Base-by-base conservation (phyloP, 2,329 filamentous ascomycete genomes). In the Diaporthe sp. region DNA sequence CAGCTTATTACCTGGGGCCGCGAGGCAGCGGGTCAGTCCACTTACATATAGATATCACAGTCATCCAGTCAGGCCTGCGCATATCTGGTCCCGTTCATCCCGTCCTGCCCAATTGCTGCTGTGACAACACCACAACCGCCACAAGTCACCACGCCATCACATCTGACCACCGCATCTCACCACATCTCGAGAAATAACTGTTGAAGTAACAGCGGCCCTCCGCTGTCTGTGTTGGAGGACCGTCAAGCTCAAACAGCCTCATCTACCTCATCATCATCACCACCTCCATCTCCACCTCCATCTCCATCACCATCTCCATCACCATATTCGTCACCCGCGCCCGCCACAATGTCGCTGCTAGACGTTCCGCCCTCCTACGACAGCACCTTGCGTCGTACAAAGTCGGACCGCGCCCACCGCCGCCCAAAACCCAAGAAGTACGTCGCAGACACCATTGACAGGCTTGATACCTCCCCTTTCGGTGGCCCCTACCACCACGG, bases 401-500 rank as follows among this genome's bases (percentile, higher is more conserved):
- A 73, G 37, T 76, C 94, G n/a, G 86, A 94, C 81, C 91, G 92
- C 68, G 85, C 91, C 37, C 90, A 90, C 2, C 92, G 93, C 82
- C 88, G 92, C 42, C 75, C 75, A 51, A 75, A 75, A 57, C 75
- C 71, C 4, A 76, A 70, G 49, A 65, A 75, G 57, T 76, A 75
- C 22, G 73, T 71, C 55, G 90, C 94, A 2, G 96, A 98, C 83
- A 88, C 89, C 12, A 97, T 98, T 80, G 96, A 98, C 82, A 86
- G 87, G 7, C 90, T 98, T 1, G 96, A 98, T 82, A 88, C 87
- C 72, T 86, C 89, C 3, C 84, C 90, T n/a, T 83, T 88, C 55
- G 90, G 90, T 70, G 89, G 88, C 25, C 85, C 89, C 3, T 98
- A 98, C 84, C 96, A 98, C 83, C 96, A 98, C 80, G 94, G 93